A percentile compares a stretch with the other conserved stretches of the same genome.
phyloP scores from a whole-genome alignment of 164 flowering plant genomes.

The Aristolochia contorta region DNA sequence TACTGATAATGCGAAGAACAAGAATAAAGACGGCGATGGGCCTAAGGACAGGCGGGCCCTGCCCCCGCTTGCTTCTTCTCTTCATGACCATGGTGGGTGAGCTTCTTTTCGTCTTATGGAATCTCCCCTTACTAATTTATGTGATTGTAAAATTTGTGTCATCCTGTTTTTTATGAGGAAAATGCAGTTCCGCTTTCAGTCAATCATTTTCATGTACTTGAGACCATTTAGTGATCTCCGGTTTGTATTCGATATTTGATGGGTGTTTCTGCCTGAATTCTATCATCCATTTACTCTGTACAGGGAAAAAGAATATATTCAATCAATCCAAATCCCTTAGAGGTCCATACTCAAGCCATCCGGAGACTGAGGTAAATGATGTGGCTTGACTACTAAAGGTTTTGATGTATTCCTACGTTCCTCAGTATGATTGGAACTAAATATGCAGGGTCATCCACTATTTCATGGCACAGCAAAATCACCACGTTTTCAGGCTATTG shows the following conservation, averaged over 20 bases:
- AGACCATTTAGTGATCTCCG: background rate
- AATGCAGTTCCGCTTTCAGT: background rate
- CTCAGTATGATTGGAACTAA: background rate
- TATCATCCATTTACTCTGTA: conserved; percentile 2
- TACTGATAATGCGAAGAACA: conserved; percentile 5
- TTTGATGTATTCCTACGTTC: background rate
- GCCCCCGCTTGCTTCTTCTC: conserved; percentile 6
- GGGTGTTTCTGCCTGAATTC: background rate
- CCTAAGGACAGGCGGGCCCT: background rate
- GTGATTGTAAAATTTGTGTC: background rate
- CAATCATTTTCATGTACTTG: background rate
- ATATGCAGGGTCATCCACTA: conserved; percentile 39
- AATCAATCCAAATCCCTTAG: conserved; percentile 52
- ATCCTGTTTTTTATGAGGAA: background rate
- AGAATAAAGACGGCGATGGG: conserved; percentile 11
- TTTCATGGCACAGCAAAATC: conserved; percentile 47
- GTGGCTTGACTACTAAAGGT: background rate
- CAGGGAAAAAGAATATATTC: conserved; percentile 52
- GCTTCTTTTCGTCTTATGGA: background rate
- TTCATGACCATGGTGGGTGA: conserved; percentile 28
- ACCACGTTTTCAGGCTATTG: conserved; percentile 82
- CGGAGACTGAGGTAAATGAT: conserved; percentile 46
- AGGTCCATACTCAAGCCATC: conserved; percentile 21
- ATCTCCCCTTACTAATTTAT: background rate
- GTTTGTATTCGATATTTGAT: background rate